Evolutionary conservation across 345 rosid genomes (phyloP), one percentile per base, ranked within the genome.

Genomic region (Brassica carinata): DNA sequence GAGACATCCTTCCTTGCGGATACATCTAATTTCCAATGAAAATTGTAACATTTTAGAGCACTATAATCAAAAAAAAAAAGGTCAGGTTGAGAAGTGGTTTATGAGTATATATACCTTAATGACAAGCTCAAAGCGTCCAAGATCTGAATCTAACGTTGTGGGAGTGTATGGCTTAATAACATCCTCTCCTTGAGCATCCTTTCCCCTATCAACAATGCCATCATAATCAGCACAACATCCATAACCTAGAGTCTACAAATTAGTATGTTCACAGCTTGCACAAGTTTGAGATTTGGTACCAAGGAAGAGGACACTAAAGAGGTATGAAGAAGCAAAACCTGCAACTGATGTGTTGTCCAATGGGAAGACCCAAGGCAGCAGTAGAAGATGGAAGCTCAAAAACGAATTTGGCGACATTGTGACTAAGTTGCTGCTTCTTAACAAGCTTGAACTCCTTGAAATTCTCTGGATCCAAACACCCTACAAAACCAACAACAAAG

Each of bases 1-100:
- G 98, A 70, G 99, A 96, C 98, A 96, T 96, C 85, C 97, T 87
- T 86, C 99, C 99, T 90, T 90, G 97, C 5, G 99, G 95, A 79
- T 96, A 96, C 99, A 96, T 96, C 99, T 96, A 19, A 19, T 19
- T 19, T 19, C 23, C 23, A 19, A 19, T 19, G 23, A 0, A 19
- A 19, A 19, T 19, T 19, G 23, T 19, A 19, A 23, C 15, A 45
- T 14, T 43, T 43, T 43, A 48, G 57, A 48, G 11, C 53, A 45
- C 53, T 45, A 3, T 1, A 48, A 48, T 4, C 1, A 48, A 4
- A 5, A 11, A 5, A 8, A 0, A 14, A 11, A 1, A 14, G 65
- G 55, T 43, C 19, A 75, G 18, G n/a, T 18, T 71, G 67, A 45
- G 34, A 80, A 87, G 27, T 14, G 53, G 2, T 1, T 13, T 2